These are phyloP conservation scores for Wickerhamiella domercqiae DNA, from an alignment of 805 yeast species.

Conservation along the genomic window DNA sequence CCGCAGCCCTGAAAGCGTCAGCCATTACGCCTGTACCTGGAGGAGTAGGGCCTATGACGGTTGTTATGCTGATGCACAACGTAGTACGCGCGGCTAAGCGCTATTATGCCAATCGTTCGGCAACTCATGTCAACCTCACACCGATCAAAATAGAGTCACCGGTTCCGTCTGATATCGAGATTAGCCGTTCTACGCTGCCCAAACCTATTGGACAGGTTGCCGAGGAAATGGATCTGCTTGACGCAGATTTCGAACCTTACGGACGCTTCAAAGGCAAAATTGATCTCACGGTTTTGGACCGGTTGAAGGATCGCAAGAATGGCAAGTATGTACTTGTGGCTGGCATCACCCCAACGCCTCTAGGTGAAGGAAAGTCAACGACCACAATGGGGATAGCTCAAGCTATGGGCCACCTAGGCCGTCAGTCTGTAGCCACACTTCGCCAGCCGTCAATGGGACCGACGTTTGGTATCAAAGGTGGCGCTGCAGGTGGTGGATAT, in stretches of 20 bases:
- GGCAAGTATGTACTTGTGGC: conserved; percentile 87
- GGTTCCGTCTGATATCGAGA: conserved; percentile 83
- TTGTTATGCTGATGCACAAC: conserved; percentile 83
- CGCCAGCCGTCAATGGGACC: conserved; percentile 99
- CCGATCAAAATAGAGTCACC: conserved; percentile 42
- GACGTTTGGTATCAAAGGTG: conserved; percentile 96
- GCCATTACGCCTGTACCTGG: conserved; percentile 94
- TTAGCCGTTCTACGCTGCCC: conserved; percentile 78
- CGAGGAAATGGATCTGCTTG: conserved; percentile 61
- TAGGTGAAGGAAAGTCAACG: conserved; percentile 96
- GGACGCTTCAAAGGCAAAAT: conserved; percentile 89
- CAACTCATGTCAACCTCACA: conserved; percentile 38
- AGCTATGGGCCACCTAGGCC: conserved; percentile 75
- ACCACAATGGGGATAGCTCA: conserved; percentile 93
- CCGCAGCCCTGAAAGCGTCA: conserved; percentile 45
- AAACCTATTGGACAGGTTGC: conserved; percentile 69
- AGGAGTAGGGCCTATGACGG: conserved; percentile 99
- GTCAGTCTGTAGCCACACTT: conserved; percentile 79
- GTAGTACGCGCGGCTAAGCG: conserved; percentile 67
- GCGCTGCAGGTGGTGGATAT: conserved; percentile 99
- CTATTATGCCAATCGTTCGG: conserved; percentile 31
- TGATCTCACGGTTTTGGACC: conserved; percentile 49
- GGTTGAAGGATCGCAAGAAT: conserved; percentile 47
- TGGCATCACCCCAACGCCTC: conserved; percentile 95
- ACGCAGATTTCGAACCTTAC: conserved; percentile 69